These are phyloP conservation scores for Penicillium sp. DNA, from an alignment of 2,329 filamentous ascomycete species.

Conservation along the genomic window DNA sequence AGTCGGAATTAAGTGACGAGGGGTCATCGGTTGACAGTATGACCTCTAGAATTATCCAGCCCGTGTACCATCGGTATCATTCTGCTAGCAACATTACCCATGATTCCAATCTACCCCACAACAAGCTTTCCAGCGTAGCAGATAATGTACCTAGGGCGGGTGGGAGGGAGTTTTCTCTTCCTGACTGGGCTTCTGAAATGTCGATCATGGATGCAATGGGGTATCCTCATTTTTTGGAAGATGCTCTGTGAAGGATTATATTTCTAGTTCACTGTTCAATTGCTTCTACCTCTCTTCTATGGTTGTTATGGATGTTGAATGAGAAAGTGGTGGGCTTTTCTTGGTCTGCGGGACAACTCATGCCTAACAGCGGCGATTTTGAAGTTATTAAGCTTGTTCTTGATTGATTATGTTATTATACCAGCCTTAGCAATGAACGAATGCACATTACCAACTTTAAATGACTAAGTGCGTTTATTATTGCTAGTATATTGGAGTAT, in stretches of 20 bases:
- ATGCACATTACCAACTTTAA: no score
- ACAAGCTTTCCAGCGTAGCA: neutral
- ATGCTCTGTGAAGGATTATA: neutral
- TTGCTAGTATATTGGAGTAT: no score
- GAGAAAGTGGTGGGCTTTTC: no score
- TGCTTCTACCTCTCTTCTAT: no score
- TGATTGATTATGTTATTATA: no score
- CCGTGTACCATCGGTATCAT: neutral
- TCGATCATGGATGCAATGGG: conserved; percentile 10
- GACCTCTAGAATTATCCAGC: neutral
- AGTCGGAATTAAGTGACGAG: neutral
- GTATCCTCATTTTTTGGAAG: conserved; percentile 3
- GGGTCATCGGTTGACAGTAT: neutral
- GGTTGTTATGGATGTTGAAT: no score
- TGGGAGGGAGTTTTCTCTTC: neutral
- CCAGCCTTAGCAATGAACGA: no score
- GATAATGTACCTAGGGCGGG: conserved; percentile 2
- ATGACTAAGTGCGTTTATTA: no score
- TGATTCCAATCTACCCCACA: neutral
- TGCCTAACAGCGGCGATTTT: no score
- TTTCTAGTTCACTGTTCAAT: neutral
- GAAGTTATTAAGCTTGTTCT: no score
- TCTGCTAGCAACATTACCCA: neutral
- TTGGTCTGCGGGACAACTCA: no score
- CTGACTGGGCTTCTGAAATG: conserved; percentile 8